phyloP scores from a whole-genome alignment of 164 flowering plant genomes.

The Vitis rotundifolia region DNA sequence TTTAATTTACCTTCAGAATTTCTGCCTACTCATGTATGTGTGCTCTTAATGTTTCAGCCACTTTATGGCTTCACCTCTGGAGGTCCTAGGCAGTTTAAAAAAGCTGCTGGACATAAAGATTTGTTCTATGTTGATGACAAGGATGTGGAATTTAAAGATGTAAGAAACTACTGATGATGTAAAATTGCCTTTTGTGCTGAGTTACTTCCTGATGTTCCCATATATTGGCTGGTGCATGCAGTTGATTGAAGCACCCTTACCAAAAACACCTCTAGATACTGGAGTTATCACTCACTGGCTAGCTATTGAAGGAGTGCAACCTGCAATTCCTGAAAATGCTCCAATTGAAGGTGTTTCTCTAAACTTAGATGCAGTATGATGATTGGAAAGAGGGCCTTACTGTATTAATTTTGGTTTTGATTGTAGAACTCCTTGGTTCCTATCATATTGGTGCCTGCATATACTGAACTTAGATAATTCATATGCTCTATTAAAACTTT shows the following conservation, averaged over 20 bases:
- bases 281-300: slow-evolving; percentile 67
- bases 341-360: slow-evolving; percentile 52
- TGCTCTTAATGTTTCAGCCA: background rate
- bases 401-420: too few relatives aligned
- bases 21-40: background rate
- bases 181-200: background rate
- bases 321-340: slow-evolving; percentile 78
- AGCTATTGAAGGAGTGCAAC: slow-evolving; percentile 85
- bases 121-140: slow-evolving; percentile 86
- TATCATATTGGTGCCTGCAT: background rate
- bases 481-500: background rate
- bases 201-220: background rate
- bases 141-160: slow-evolving; percentile 89
- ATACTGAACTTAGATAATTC: background rate
- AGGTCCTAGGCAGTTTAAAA: slow-evolving; percentile 75
- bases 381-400: background rate
- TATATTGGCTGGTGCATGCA: slow-evolving; percentile 17
- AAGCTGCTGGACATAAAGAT: slow-evolving; percentile 85
- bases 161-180: slow-evolving; percentile 32
- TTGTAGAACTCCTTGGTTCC: too few relatives aligned
- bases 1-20: too few relatives aligned
- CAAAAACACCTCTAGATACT: slow-evolving; percentile 72
- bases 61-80: slow-evolving; percentile 79
- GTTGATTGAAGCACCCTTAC: slow-evolving; percentile 74
- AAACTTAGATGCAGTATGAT: background rate